These are phyloP conservation scores for Coniochaeta ligniaria DNA, from an alignment of 2,329 filamentous ascomycete species.

Conservation along the genomic window DNA sequence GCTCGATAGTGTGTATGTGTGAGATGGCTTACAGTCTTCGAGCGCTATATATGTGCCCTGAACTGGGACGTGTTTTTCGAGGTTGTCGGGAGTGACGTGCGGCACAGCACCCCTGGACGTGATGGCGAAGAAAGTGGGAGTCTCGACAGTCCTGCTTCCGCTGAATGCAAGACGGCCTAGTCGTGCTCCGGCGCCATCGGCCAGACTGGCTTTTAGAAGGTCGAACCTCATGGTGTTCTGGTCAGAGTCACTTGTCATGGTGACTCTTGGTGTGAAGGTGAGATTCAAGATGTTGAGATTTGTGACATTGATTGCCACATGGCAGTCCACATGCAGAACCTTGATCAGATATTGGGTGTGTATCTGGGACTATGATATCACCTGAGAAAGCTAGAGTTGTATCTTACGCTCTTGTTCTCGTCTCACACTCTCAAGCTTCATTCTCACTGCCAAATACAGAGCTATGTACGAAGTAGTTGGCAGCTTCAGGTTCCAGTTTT, in stretches of 20 bases:
- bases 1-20: not conserved
- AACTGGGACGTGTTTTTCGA: slow-evolving; percentile 57
- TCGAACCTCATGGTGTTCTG: slow-evolving; percentile 32
- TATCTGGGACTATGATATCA: too few species aligned
- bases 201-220: slow-evolving; percentile 32
- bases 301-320: not conserved
- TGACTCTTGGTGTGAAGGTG: slow-evolving; percentile 6
- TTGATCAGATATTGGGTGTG: too few species aligned
- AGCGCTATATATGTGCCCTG: slow-evolving; percentile 71
- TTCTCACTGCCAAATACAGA: not conserved
- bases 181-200: slow-evolving; percentile 44
- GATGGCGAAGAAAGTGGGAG: slow-evolving; percentile 73
- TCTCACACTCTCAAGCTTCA: not conserved
- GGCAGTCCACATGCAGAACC: not conserved
- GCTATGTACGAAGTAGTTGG: too few species aligned
- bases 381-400: not conserved
- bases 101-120: slow-evolving; percentile 81
- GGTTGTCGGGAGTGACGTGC: slow-evolving; percentile 81
- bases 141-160: slow-evolving; percentile 61
- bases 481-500: too few species aligned
- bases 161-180: slow-evolving; percentile 59
- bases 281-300: not conserved
- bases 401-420: not conserved
- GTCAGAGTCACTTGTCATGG: slow-evolving; percentile 8
- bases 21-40: slow-evolving; percentile 75